Base-by-base conservation (phyloP, 2,329 filamentous ascomycete genomes). In the Didymella segeticola region DNA sequence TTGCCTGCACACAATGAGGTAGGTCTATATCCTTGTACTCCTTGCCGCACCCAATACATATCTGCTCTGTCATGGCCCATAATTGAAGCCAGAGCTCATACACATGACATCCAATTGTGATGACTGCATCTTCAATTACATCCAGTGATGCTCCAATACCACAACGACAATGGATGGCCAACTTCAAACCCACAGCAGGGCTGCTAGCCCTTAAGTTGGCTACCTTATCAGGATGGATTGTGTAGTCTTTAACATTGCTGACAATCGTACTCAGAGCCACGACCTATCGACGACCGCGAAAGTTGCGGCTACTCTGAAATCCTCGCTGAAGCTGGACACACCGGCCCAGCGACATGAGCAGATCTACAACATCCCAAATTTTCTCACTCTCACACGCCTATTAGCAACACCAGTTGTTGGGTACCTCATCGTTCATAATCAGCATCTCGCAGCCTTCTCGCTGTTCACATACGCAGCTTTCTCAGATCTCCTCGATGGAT, bases 301-400 rank as follows among this genome's bases (percentile, higher is more conserved):
- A 37, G 60, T 70, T 12, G 58, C 67, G 15, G 50, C 62, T 55
- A 69, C 68, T 20, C 53, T 73, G 7, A 70, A 69, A 31, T 61
- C 68, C 8, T 69, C 45, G 9, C n/a, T 54, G 23, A 69, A 67
- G 43, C 57, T 72, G 42, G 61, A 67, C 19, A 54, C 45, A 25
- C 45, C 51, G n/a, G 22, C 45, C 29, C 51, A 54, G 17, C 51
- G 47, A 17, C 55, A 63, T 60, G 95, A 99, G 77, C 92, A 99
- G 71, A 96, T 99, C 70, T 97, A 96, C 79, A 99, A 91, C 29
- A 71, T 99, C n/a, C 95, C 95, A 33, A 99, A 99, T 72, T 82
- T 96, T 57, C 83, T 99, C 47, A 99, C 95, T 1, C 87, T 93
- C 62, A 90, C 91, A 2, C 89, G 95, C 2, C 85, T 99, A 31